A percentile compares a stretch with the other conserved stretches of the same genome.
Evolutionary conservation across 139 green algal species (phyloP).

Genomic region (Gonium pectorale): DNA sequence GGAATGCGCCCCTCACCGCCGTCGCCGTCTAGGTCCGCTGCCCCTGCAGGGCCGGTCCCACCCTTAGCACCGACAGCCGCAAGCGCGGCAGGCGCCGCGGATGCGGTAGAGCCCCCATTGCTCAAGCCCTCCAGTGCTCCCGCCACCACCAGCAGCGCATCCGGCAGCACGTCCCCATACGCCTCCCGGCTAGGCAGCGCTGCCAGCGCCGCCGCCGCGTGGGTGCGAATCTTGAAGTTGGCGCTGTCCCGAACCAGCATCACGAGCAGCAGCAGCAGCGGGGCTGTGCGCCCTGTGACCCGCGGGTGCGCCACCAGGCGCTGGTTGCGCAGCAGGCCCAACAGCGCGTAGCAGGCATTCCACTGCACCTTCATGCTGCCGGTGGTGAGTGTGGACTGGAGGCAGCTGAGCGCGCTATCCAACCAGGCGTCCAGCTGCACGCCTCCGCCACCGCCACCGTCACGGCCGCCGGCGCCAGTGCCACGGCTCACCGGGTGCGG

Average conservation of each 20-base stretch:
- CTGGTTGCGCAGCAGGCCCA: constrained; percentile 54
- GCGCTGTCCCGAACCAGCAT: constrained; percentile 72
- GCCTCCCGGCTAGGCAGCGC: constrained; percentile 24
- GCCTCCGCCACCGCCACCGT: not conserved
- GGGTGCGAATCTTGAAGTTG: constrained; percentile 81
- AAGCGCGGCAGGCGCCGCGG: constrained; percentile 1
- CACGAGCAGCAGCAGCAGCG: constrained; percentile 65
- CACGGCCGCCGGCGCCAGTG: not conserved
- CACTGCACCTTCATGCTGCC: constrained; percentile 78
- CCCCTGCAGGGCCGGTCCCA: not conserved
- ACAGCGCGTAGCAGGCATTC: constrained; percentile 68
- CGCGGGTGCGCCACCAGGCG: constrained; percentile 1
- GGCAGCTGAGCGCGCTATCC: constrained; percentile 37
- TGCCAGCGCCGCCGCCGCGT: constrained; percentile 71
- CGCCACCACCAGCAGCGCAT: constrained; percentile 62
- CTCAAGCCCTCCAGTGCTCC: constrained; percentile 53
- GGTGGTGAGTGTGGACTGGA: constrained; percentile 67
- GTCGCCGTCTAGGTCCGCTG: not conserved
- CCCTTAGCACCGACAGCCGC: not conserved
- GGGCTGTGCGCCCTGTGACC: not conserved
- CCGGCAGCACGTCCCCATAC: constrained; percentile 59
- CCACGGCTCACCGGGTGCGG: no score
- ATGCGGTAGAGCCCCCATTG: no score
- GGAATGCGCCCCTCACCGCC: constrained; percentile 26
- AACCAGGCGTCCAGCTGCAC: constrained; percentile 53